A percentile compares a stretch with the other conserved stretches of the same genome.
Evolutionary conservation across 2,329 filamentous ascomycete species (phyloP).

Genomic region (Sordariomycetes sp.): DNA sequence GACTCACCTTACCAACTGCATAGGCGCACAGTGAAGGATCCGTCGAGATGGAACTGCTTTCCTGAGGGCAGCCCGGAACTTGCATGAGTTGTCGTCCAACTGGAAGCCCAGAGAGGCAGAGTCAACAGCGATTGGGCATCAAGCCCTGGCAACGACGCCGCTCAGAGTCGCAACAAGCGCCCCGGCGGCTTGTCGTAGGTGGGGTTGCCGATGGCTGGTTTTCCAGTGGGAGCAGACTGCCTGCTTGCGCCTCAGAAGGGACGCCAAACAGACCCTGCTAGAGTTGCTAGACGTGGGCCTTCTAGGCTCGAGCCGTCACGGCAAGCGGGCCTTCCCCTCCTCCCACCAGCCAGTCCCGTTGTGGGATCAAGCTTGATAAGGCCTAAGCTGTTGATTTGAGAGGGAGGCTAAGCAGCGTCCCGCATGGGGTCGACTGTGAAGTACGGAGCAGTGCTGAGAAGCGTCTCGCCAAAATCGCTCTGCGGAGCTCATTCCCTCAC

Average conservation of each 20-base stretch:
- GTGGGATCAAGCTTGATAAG: background rate
- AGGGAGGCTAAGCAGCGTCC: background rate
- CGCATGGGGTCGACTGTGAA: background rate
- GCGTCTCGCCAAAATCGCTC: too few relatives aligned
- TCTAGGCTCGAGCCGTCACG: constrained; percentile 5
- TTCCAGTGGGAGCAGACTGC: too few relatives aligned
- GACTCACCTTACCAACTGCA: background rate
- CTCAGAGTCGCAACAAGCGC: constrained; percentile 3
- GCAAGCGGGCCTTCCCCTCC: background rate
- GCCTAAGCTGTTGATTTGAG: background rate
- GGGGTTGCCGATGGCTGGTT: constrained; percentile 1
- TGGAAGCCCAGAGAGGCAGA: too few relatives aligned
- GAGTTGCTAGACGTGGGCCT: background rate
- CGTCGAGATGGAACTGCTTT: too few relatives aligned
- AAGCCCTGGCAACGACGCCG: constrained; percentile 12
- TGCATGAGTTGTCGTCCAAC: constrained; percentile 4
- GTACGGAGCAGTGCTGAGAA: background rate
- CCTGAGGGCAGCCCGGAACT: background rate
- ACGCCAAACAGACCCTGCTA: too few relatives aligned
- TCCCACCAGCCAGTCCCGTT: background rate
- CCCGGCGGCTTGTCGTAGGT: constrained; percentile 1
- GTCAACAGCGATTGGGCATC: constrained; percentile 23
- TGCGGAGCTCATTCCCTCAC: too few relatives aligned
- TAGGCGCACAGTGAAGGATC: too few relatives aligned
- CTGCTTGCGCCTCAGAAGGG: too few relatives aligned